phyloP scores from a whole-genome alignment of 202 grass and related monocot species.

The Elaeis oleifera region DNA sequence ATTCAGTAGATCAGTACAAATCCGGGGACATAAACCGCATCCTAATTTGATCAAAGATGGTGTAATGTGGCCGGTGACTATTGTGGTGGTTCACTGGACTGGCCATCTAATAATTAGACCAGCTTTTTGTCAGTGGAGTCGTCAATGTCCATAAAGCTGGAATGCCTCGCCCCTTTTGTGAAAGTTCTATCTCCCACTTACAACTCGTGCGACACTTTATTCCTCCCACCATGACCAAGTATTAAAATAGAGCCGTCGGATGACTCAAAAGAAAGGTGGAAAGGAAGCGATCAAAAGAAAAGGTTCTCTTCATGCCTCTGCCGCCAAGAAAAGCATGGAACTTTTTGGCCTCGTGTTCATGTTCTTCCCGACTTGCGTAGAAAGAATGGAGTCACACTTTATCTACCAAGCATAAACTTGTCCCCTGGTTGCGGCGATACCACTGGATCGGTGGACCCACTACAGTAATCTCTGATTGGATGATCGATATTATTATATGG shows the following conservation, averaged over 20 bases:
- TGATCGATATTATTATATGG: background rate
- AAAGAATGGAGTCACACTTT: background rate
- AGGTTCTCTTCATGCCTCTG: background rate
- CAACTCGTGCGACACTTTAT: background rate
- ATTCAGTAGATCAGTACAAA: too few species aligned
- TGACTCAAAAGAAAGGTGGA: background rate
- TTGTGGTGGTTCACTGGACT: too few species aligned
- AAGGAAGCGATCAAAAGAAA: background rate
- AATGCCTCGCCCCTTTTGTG: background rate
- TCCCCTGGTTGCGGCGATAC: background rate
- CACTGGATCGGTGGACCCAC: background rate
- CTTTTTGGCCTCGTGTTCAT: conserved; percentile 26
- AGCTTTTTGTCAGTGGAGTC: too few species aligned
- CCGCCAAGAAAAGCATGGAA: conserved; percentile 42
- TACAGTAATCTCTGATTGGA: too few species aligned
- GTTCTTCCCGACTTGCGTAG: background rate
- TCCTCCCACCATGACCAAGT: background rate
- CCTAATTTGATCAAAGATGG: too few species aligned
- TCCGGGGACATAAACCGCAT: too few species aligned
- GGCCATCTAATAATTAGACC: too few species aligned
- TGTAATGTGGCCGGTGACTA: too few species aligned
- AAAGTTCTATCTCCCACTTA: background rate
- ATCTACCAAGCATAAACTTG: background rate
- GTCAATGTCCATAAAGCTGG: background rate
- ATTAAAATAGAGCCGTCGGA: background rate